Percentiles rank a stretch among this genome's conserved stretches.
Evolutionary conservation across 2,329 filamentous ascomycete species (phyloP).

Genomic region (Fusarium nanum): DNA sequence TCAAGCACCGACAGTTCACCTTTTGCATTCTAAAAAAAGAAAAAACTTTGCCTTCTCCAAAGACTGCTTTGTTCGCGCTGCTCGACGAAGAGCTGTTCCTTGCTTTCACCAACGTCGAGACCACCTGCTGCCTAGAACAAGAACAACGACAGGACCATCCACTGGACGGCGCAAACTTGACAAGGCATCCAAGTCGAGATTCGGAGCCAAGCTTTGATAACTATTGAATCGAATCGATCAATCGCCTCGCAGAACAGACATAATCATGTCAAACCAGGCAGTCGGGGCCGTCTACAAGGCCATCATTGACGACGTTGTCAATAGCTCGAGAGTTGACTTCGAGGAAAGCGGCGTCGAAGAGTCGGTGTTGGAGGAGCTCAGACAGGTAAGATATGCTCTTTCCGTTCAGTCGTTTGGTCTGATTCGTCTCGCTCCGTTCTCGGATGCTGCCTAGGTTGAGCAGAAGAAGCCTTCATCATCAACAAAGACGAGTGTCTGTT

Average conservation of each 20-base stretch:
- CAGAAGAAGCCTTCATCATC: constrained; percentile 46
- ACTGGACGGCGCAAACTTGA: constrained; percentile 18
- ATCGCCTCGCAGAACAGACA: constrained; percentile 16
- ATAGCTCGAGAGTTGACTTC: constrained; percentile 92
- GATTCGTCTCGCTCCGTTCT: constrained; percentile 8
- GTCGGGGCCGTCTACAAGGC: constrained; percentile 83
- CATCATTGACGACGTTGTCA: constrained; percentile 87
- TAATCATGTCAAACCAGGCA: constrained; percentile 67
- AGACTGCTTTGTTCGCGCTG: not conserved
- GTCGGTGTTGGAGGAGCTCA: constrained; percentile 85
- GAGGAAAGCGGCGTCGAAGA: constrained; percentile 96
- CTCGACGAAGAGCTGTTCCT: constrained; percentile 2
- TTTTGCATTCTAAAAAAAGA: not conserved
- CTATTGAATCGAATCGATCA: not conserved
- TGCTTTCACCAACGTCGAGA: not conserved
- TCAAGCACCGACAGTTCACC: constrained; percentile 14
- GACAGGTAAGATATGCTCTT: constrained; percentile 73
- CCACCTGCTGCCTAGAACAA: not conserved
- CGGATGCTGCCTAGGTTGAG: constrained; percentile 21
- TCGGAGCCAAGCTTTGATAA: not conserved
- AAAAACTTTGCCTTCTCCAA: not conserved
- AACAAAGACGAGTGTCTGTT: constrained; percentile 28
- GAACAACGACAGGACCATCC: constrained; percentile 1
- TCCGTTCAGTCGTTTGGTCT: constrained; percentile 9
- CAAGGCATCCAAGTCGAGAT: not conserved